Conservation (phyloP, 148 eudicot species). For the Rhododendron mucronatum region DNA sequence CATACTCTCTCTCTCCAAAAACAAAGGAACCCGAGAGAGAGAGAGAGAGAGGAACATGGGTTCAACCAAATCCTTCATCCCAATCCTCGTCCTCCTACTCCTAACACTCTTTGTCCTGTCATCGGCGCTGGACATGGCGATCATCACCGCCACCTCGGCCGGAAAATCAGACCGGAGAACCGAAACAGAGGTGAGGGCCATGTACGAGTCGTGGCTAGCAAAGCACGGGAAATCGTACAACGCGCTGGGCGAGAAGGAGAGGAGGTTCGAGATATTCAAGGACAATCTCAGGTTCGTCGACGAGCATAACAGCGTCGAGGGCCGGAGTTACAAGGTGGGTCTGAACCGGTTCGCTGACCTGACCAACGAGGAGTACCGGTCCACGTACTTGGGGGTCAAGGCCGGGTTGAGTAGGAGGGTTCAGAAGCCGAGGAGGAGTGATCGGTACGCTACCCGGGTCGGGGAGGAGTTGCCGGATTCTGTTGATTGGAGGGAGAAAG, state of each 20-base stretch:
- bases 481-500: conserved; percentile 67
- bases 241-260: conserved; percentile 28
- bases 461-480: conserved; percentile 61
- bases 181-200: neutral
- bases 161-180: neutral
- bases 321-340: conserved; percentile 19
- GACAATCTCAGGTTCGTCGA: conserved; percentile 31
- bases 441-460: conserved; percentile 37
- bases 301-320: conserved; percentile 14
- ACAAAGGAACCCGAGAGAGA: neutral
- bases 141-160: conserved; percentile 14
- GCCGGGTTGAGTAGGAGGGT: conserved; percentile 12
- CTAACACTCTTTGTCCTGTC: conserved; percentile 10
- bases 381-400: conserved; percentile 6
- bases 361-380: conserved; percentile 32
- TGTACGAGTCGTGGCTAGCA: conserved; percentile 29
- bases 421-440: conserved; percentile 22
- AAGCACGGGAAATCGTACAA: conserved; percentile 29
- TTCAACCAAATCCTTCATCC: neutral
- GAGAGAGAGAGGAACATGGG: neutral
- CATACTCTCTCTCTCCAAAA: neutral
- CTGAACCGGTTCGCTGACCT: conserved; percentile 31
- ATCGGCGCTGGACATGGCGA: conserved; percentile 40
- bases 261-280: conserved; percentile 32
- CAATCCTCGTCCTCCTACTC: neutral